phyloP scores from a whole-genome alignment of 2,329 filamentous ascomycete species.

The Periconia sp. region DNA sequence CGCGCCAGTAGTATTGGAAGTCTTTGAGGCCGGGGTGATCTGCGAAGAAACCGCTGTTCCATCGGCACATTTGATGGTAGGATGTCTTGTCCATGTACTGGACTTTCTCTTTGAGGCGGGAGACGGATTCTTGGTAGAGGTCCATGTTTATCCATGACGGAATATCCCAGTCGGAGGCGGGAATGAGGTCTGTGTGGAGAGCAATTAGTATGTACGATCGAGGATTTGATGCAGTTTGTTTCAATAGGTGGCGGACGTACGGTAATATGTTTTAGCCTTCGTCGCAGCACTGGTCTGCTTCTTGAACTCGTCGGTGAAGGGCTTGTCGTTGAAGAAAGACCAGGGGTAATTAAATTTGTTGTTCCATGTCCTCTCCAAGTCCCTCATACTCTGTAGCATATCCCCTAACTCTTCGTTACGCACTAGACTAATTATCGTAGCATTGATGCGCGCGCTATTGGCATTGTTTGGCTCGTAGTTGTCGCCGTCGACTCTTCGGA shows the following conservation, averaged over 20 bases:
- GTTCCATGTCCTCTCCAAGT: constrained; percentile 96
- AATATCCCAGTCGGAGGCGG: constrained; percentile 92
- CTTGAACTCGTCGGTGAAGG: constrained; percentile 94
- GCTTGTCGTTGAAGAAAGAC: constrained; percentile 98
- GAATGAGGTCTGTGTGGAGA: constrained; percentile 73
- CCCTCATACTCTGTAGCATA: constrained; percentile 85
- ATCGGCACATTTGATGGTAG: constrained; percentile 99
- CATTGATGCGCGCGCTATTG: constrained; percentile 85
- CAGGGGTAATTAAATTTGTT: constrained; percentile 99
- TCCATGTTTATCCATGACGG: constrained; percentile 92
- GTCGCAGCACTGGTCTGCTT: constrained; percentile 77
- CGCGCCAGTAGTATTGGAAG: constrained; percentile 94
- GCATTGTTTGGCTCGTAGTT: constrained; percentile 79
- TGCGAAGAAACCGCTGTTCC: constrained; percentile 99
- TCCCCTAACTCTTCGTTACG: constrained; percentile 87
- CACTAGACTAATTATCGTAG: constrained; percentile 88
- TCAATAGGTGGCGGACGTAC: constrained; percentile 54
- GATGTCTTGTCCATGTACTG: constrained; percentile 89
- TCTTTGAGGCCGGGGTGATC: constrained; percentile 86
- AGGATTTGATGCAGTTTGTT: neutral
- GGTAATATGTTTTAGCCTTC: constrained; percentile 86
- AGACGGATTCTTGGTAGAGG: constrained; percentile 82
- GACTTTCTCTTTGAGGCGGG: constrained; percentile 80
- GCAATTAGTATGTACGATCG: too few relatives aligned
- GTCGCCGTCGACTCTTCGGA: constrained; percentile 72